Evolutionary conservation across 306 rosid species (phyloP), one percentile per base, ranked within the genome.

Genomic region (Prunus dulcis): DNA sequence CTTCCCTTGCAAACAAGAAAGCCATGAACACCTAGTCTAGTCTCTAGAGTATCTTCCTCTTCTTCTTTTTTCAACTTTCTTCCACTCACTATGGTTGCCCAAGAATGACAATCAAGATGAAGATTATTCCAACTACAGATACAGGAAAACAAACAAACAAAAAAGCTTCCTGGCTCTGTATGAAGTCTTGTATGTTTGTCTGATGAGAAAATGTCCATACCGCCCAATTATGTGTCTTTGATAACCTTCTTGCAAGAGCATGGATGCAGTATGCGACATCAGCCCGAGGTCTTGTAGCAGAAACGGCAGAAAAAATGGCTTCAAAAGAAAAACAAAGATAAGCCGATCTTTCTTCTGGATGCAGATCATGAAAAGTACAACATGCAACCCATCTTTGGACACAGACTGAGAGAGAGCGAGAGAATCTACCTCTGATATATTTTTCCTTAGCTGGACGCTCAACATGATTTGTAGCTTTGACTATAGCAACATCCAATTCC

Each of bases 251-350:
- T 43, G 99, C 97, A 56, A 96, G 93, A 83, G 96, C 96, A 53
- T 93, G 99, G 75, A 96, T 96, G 90, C 98, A 96, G 80, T 96
- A 96, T 34, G 99, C 99, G 71, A 96, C 99, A 87, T 96, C 99
- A 4, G 99, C 99, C 32, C 99, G 85, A 65, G 99, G 98, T 83
- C 97, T 88, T 34, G 99, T 91, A 64, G 99, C 99, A 67, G 97
- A 96, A 87, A 93, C 80, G n/a, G 97, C 99, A 25, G 98, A 84
- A 69, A 93, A 96, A 65, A 96, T 89, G 72, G 99, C 99, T 96
- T 90, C 85, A 80, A 82, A 84, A 46, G 65, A 74, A 61, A 80
- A 81, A 77, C 38, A 84, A 12, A 80, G 63, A 84, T 47, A 79
- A 30, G 65, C 38, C 27, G 18, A 2, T 53, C 1, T 53, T 78